A percentile compares a stretch with the other conserved stretches of the same genome.
Evolutionary conservation across 345 rosid genomes (phyloP).

Genomic region (Cochlearia excelsa): DNA sequence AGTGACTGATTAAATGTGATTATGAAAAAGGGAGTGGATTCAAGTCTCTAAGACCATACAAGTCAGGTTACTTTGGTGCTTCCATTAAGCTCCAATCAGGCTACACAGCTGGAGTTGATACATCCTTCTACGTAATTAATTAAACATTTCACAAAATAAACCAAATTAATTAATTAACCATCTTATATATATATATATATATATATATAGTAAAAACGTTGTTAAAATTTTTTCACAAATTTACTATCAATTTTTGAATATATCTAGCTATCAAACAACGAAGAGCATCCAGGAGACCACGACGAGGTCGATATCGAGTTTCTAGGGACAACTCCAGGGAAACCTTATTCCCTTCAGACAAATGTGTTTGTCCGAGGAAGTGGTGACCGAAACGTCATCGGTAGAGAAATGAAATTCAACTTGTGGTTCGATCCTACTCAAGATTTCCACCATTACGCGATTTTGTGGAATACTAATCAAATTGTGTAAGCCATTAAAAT

Average conservation of each 20-base stretch:
- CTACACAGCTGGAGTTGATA: constrained; percentile 90
- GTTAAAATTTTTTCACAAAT: no score
- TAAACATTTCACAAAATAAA: no score
- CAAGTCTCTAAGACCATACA: constrained; percentile 64
- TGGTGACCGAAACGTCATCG: constrained; percentile 71
- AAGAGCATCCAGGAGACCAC: constrained; percentile 78
- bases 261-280: constrained; percentile 81
- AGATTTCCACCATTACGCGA: constrained; percentile 72
- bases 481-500: constrained; percentile 58
- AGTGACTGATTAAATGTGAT: constrained; percentile 12
- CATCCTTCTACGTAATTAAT: constrained; percentile 77
- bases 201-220: no score
- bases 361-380: constrained; percentile 88
- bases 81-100: constrained; percentile 82
- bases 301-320: constrained; percentile 91
- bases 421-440: constrained; percentile 94
- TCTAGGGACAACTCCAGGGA: constrained; percentile 68
- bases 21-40: constrained; percentile 81
- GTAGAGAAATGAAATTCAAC: constrained; percentile 73
- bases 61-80: constrained; percentile 82
- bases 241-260: no score
- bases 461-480: constrained; percentile 62
- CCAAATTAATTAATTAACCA: no score
- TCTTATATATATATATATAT: no score
- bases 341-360: constrained; percentile 82